A percentile compares a stretch with the other conserved stretches of the same genome.
phyloP scores from a whole-genome alignment of 2,329 filamentous ascomycete species.

The Aspergillus cejpii region DNA sequence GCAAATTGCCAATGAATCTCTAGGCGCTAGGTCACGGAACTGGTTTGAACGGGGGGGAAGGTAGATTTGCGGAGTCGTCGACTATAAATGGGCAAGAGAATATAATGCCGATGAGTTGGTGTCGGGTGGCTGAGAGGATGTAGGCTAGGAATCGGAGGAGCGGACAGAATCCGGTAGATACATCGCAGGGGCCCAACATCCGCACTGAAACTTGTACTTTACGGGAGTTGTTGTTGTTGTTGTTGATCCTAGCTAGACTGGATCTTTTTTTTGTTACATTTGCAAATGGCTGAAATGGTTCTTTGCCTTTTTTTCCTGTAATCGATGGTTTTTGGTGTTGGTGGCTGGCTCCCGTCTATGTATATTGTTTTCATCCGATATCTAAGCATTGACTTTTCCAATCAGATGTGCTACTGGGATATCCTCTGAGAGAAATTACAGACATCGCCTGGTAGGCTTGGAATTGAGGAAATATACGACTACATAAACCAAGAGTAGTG shows the following conservation, averaged over 20 bases:
- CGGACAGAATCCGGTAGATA: slow-evolving; percentile 15
- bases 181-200: slow-evolving; percentile 18
- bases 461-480: too few species aligned
- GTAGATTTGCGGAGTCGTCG: not conserved
- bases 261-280: slow-evolving; percentile 12
- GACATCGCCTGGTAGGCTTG: too few species aligned
- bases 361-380: not conserved
- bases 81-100: slow-evolving; percentile 1
- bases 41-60: not conserved
- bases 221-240: slow-evolving; percentile 14
- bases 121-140: slow-evolving; percentile 3
- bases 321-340: slow-evolving; percentile 5
- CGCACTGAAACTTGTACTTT: slow-evolving; percentile 22
- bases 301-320: slow-evolving; percentile 6
- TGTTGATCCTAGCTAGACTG: slow-evolving; percentile 15
- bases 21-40: not conserved
- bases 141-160: slow-evolving; percentile 8
- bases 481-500: too few species aligned
- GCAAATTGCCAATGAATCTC: not conserved
- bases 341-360: slow-evolving; percentile 1
- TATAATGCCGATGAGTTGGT: slow-evolving; percentile 5
- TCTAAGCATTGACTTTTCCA: too few species aligned
- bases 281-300: slow-evolving; percentile 17
- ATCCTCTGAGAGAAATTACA: too few species aligned
- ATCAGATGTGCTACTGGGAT: too few species aligned